phyloP scores from a whole-genome alignment of 257 asterid genomes.

The Striga asiatica region DNA sequence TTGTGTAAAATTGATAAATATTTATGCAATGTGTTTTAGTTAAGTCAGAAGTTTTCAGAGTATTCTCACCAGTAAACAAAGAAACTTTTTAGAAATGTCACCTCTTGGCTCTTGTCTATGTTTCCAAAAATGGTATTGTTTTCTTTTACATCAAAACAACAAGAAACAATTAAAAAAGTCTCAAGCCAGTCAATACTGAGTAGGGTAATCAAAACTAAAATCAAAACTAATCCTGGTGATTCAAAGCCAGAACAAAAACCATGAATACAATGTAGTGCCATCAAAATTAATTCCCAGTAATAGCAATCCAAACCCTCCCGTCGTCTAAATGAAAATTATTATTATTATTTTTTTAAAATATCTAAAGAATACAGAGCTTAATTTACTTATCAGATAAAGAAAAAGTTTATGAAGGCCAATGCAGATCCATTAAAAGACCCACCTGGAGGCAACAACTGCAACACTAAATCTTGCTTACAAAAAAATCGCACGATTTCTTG shows the following conservation, averaged over 20 bases:
- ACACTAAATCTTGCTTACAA: constrained; percentile 25
- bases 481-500: constrained; percentile 9
- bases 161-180: too few species aligned
- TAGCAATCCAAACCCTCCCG: neutral
- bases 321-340: neutral
- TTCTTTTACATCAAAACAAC: too few species aligned
- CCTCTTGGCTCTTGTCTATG: too few species aligned
- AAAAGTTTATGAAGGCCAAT: constrained; percentile 19
- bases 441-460: constrained; percentile 26
- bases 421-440: constrained; percentile 17
- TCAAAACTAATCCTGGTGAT: too few species aligned
- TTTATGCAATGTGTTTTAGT: too few species aligned
- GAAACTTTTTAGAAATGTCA: too few species aligned
- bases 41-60: too few species aligned
- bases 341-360: neutral
- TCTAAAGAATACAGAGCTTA: neutral
- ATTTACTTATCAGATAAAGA: neutral
- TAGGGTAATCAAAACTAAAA: too few species aligned
- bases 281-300: neutral
- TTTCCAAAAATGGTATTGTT: too few species aligned
- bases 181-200: neutral
- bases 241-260: neutral
- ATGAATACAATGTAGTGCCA: neutral
- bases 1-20: too few species aligned
- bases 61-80: too few species aligned